These are phyloP conservation scores for Ustilago loliicola DNA, from an alignment of 1,284 basidiomycete genomes.

Conservation along the genomic window DNA sequence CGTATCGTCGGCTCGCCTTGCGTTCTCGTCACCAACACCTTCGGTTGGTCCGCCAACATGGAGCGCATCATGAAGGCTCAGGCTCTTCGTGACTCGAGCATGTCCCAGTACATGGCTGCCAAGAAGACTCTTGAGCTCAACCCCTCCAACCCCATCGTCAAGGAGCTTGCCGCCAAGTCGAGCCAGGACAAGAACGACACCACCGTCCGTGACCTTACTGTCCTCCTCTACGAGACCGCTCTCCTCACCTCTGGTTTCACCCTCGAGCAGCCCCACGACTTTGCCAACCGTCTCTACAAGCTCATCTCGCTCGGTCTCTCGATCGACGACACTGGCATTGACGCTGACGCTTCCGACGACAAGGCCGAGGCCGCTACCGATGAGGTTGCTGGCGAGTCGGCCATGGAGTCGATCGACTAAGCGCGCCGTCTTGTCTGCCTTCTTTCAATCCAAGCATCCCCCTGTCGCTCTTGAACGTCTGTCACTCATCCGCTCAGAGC, in stretches of 20 bases:
- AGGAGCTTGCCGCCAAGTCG: constrained; percentile 95
- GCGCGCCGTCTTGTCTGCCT: background rate
- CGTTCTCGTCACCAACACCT: constrained; percentile 88
- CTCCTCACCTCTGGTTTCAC: constrained; percentile 82
- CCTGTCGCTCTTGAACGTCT: constrained; percentile 5
- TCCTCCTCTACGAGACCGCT: constrained; percentile 95
- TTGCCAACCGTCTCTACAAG: constrained; percentile 95
- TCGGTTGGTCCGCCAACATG: constrained; percentile 99
- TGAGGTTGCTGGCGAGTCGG: constrained; percentile 66
- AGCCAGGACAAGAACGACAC: constrained; percentile 94
- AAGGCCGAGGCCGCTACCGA: constrained; percentile 51
- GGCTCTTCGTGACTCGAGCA: constrained; percentile 96
- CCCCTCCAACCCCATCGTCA: constrained; percentile 92
- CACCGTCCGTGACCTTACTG: constrained; percentile 95
- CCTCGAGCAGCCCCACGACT: constrained; percentile 93
- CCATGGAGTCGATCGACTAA: constrained; percentile 71
- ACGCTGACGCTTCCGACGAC: constrained; percentile 45
- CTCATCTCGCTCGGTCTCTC: constrained; percentile 85
- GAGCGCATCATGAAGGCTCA: constrained; percentile 99
- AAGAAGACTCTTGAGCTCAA: constrained; percentile 99
- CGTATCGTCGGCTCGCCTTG: constrained; percentile 74
- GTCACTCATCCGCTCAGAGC: constrained; percentile 7
- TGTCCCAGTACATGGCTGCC: constrained; percentile 94
- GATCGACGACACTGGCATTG: constrained; percentile 71
- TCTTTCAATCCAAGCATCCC: constrained; percentile 7